A percentile compares a stretch with the other conserved stretches of the same genome.
Evolutionary conservation across 768 basidiomycete genomes (phyloP).

Genomic region (Suillus variegatus): DNA sequence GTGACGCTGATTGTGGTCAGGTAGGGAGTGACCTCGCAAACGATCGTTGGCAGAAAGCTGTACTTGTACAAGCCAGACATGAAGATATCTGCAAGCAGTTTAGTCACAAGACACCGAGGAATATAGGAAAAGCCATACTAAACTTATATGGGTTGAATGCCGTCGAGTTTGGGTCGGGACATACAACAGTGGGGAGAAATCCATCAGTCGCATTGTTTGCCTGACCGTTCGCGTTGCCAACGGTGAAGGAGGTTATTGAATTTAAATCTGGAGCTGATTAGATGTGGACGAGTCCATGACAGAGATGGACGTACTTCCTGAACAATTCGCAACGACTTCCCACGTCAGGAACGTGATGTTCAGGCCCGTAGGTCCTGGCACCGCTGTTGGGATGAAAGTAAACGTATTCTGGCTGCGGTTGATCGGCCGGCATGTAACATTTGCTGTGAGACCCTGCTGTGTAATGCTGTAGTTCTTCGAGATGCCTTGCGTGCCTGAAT

Average conservation of each 20-base stretch:
- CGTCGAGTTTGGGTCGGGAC: neutral
- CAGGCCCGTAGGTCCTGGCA: too few relatives aligned
- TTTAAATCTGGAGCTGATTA: neutral
- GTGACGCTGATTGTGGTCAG: slow-evolving; percentile 14
- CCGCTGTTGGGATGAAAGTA: accelerated
- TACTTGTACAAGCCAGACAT: slow-evolving; percentile 16
- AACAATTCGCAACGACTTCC: slow-evolving; percentile 3
- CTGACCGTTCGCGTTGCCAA: neutral
- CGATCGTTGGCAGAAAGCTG: slow-evolving; percentile 10
- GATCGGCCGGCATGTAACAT: slow-evolving; percentile 10
- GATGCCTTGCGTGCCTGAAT: neutral
- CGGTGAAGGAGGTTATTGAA: neutral
- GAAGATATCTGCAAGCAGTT: neutral
- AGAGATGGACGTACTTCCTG: slow-evolving; percentile 1
- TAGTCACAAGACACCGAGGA: slow-evolving; percentile 6
- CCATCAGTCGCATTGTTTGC: neutral
- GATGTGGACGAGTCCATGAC: neutral
- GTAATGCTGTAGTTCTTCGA: slow-evolving; percentile 4
- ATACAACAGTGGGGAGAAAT: slow-evolving; percentile 10
- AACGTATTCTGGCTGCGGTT: neutral
- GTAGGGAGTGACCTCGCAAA: slow-evolving; percentile 16
- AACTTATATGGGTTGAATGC: slow-evolving; percentile 1
- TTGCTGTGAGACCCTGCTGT: slow-evolving; percentile 21
- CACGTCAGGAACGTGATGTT: neutral
- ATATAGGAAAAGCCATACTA: neutral